Evolutionary conservation across 805 yeast species (phyloP), one percentile per base, ranked within the genome.

Genomic region (Barnettozyma pratensis): DNA sequence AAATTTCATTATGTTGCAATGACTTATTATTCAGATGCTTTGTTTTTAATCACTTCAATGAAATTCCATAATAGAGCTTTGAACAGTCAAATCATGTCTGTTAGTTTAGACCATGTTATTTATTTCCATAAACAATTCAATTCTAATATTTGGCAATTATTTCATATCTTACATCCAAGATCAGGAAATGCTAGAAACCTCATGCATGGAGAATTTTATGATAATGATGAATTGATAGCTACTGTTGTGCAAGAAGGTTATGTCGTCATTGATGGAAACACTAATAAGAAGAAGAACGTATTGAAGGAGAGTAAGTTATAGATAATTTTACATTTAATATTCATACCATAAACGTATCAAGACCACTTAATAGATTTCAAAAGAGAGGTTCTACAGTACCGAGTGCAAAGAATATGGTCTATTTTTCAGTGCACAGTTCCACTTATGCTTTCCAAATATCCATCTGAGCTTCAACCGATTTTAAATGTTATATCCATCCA

Each of bases 171-270:
- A 42, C 76, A 77, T 37, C 62, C 79, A 27, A 69, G 79, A 45
- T 71, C 82, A 4, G 73, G 72, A 12, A 74, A 75, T 53, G 76
- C 77, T 48, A 70, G 86, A 50, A 76, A 79, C 10, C 62, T 84
- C 41, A 64, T 84, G 58, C 74, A 72, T 51, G 87, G 80, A 14
- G 83, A 83, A 52, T 71, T 83, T 60, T 85, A 68, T 62, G 62
- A 63, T 38, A 55, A 60, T 6, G 70, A 73, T 25, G 69, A 70
- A 31, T 74, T 82, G 48, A 73, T 80, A 3, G 86, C 87, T 3
- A 74, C 83, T 0, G 71, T 81, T 1, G 62, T 80, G 7, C 92
- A 86, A 63, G 90, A 85, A 62, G 89, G 88, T 0, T 66, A 81
- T 48, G 77, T 58, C 44, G 57, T 55, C 6, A 49, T 57, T 31